Evolutionary conservation across 176 grass and related monocot genomes (phyloP).

Genomic region (Aegilops tauschii): DNA sequence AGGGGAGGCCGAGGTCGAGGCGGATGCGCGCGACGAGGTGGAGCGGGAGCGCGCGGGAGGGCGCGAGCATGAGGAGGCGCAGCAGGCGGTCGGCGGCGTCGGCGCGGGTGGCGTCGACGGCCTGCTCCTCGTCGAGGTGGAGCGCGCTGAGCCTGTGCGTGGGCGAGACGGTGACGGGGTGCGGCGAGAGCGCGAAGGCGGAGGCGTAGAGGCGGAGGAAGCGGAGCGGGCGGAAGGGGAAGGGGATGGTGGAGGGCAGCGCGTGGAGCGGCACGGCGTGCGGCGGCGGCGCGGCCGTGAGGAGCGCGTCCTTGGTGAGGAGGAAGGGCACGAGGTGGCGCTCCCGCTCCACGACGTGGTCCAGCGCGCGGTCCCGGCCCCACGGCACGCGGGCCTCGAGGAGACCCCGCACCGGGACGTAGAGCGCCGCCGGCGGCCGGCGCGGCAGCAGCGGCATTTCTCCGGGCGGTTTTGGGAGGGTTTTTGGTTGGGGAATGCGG

Average conservation of each 20-base stretch:
- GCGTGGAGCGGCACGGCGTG: constrained; percentile 60
- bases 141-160: constrained; percentile 46
- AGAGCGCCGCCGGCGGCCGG: constrained; percentile 16
- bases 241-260: constrained; percentile 56
- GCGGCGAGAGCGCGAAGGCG: constrained; percentile 56
- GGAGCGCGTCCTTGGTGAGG: constrained; percentile 76
- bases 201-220: constrained; percentile 79
- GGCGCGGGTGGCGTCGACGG: constrained; percentile 30
- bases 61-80: constrained; percentile 79
- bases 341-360: constrained; percentile 89
- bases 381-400: constrained; percentile 67
- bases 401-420: constrained; percentile 27
- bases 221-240: constrained; percentile 71
- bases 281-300: constrained; percentile 46
- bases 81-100: constrained; percentile 70
- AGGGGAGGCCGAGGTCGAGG: constrained; percentile 74
- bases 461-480: neutral
- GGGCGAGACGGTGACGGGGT: constrained; percentile 53
- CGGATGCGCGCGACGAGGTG: constrained; percentile 59
- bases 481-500: constrained; percentile 18
- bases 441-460: constrained; percentile 29
- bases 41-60: constrained; percentile 57
- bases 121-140: constrained; percentile 59
- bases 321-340: constrained; percentile 76
- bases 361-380: constrained; percentile 71